These are phyloP conservation scores for Penicillium paneum DNA, from an alignment of 2,329 filamentous ascomycete genomes.

Conservation along the genomic window DNA sequence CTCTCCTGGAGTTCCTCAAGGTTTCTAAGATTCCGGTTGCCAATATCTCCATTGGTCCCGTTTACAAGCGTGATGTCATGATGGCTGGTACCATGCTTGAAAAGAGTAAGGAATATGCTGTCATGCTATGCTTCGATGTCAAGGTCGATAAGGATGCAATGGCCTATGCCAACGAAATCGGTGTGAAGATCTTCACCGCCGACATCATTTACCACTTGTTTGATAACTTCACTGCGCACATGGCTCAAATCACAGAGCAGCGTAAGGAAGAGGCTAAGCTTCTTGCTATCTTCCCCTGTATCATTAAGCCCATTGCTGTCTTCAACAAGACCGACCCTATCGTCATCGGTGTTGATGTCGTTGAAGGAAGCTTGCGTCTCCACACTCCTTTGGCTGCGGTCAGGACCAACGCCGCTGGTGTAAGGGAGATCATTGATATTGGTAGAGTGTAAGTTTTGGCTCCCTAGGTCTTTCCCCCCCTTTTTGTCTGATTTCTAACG, in stretches of 20 bases:
- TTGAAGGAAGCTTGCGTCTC: constrained; percentile 81
- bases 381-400: constrained; percentile 88
- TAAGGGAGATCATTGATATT: constrained; percentile 78
- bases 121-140: constrained; percentile 99
- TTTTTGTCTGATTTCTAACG: constrained; percentile 14
- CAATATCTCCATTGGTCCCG: constrained; percentile 94
- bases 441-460: constrained; percentile 79
- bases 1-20: constrained; percentile 91
- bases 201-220: constrained; percentile 99
- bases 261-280: constrained; percentile 97
- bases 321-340: constrained; percentile 99
- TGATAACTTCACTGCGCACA: constrained; percentile 93
- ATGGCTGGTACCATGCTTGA: constrained; percentile 92
- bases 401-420: constrained; percentile 72
- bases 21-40: constrained; percentile 95
- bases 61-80: constrained; percentile 97
- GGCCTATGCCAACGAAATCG: constrained; percentile 85
- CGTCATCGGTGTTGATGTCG: constrained; percentile 89
- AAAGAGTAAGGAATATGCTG: constrained; percentile 90
- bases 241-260: constrained; percentile 79
- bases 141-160: constrained; percentile 97
- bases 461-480: background rate
- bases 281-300: constrained; percentile 93
- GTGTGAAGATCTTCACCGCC: constrained; percentile 96
- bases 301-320: constrained; percentile 81